These are phyloP conservation scores for Leccinum holopus DNA, from an alignment of 1,284 basidiomycete genomes.

Conservation along the genomic window DNA sequence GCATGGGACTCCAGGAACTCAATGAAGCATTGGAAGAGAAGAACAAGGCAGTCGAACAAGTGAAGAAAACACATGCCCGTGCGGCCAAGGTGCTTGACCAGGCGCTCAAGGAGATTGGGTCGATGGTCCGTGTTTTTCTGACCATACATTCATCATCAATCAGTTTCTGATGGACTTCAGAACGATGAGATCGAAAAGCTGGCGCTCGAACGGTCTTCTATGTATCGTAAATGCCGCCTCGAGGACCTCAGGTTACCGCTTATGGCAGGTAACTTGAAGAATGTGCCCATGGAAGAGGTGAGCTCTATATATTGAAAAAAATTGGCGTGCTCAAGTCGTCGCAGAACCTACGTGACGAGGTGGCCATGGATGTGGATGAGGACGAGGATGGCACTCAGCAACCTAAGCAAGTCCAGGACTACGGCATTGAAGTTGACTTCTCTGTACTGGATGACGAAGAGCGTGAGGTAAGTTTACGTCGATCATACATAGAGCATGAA, in stretches of 20 bases:
- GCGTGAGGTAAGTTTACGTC: constrained; percentile 52
- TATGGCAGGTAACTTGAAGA: constrained; percentile 70
- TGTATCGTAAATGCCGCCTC: constrained; percentile 90
- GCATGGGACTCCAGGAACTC: constrained; percentile 59
- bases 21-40: constrained; percentile 68
- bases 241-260: constrained; percentile 92
- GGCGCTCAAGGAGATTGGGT: constrained; percentile 86
- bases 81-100: constrained; percentile 80
- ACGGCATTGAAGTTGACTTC: constrained; percentile 92
- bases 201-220: constrained; percentile 80
- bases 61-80: constrained; percentile 70
- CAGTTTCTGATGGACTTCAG: constrained; percentile 38
- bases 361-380: constrained; percentile 89
- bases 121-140: constrained; percentile 48
- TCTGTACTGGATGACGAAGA: constrained; percentile 80
- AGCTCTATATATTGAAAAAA: constrained; percentile 11
- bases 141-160: background rate
- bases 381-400: constrained; percentile 77
- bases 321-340: constrained; percentile 4
- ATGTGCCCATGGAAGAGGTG: constrained; percentile 95
- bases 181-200: constrained; percentile 94
- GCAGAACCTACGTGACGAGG: constrained; percentile 77
- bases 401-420: constrained; percentile 74
- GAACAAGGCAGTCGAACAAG: constrained; percentile 70
- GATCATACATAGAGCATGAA: background rate